Percentiles rank a stretch among this genome's conserved stretches.
Conservation (phyloP, 2,329 filamentous ascomycete species). For the Leptographium procerum region DNA sequence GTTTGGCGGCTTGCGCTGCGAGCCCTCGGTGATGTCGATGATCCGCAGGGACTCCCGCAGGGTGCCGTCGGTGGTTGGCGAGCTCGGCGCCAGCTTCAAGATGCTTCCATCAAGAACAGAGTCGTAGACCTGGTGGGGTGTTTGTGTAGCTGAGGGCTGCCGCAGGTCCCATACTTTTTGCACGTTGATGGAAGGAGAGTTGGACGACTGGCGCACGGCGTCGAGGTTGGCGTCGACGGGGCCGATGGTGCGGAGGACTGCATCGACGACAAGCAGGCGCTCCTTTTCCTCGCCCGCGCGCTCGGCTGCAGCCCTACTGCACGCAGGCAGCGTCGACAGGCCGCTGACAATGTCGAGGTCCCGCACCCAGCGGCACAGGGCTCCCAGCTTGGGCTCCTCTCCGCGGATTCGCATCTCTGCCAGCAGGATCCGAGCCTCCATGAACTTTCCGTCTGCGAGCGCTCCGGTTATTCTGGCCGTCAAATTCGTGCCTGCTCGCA, state of each 20-base stretch:
- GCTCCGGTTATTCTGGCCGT: constrained; percentile 56
- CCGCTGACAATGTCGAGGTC: constrained; percentile 60
- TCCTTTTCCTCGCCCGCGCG: constrained; percentile 39
- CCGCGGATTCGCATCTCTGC: constrained; percentile 59
- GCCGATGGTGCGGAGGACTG: constrained; percentile 51
- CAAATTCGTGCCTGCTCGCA: constrained; percentile 42
- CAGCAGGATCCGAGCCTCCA: constrained; percentile 53
- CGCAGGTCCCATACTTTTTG: constrained; percentile 52
- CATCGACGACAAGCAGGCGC: constrained; percentile 49
- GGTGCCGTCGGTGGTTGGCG: constrained; percentile 26
- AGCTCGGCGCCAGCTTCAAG: constrained; percentile 25
- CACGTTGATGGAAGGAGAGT: constrained; percentile 38
- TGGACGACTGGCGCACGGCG: constrained; percentile 14
- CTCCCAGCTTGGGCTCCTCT: constrained; percentile 55
- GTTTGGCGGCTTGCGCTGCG: constrained; percentile 55
- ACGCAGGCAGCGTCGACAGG: constrained; percentile 42
- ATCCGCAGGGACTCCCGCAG: constrained; percentile 42
- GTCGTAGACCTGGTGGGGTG: constrained; percentile 34
- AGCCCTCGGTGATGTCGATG: constrained; percentile 50
- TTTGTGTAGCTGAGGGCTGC: constrained; percentile 21
- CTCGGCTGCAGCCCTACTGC: constrained; percentile 21
- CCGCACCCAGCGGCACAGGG: constrained; percentile 60
- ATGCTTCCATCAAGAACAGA: constrained; percentile 48
- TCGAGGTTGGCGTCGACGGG: constrained; percentile 39
- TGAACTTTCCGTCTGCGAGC: constrained; percentile 52